A percentile compares a stretch with the other conserved stretches of the same genome.
phyloP scores from a whole-genome alignment of 2,329 filamentous ascomycete species.

The Tolypocladium guangdongense region DNA sequence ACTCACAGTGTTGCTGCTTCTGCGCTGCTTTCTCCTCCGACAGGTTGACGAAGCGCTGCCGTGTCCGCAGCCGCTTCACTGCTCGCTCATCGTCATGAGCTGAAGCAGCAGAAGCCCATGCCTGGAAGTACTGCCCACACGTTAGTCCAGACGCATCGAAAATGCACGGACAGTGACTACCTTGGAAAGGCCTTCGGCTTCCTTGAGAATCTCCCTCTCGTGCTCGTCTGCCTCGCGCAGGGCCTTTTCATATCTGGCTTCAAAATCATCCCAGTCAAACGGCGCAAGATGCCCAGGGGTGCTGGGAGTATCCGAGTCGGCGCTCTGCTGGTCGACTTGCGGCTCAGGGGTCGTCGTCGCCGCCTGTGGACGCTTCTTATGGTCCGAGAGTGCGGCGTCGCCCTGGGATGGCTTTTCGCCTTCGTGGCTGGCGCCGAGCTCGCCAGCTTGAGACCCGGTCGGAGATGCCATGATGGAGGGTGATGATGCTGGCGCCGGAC shows the following conservation, averaged over 20 bases:
- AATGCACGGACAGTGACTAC: slow-evolving; percentile 24
- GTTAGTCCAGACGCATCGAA: neutral
- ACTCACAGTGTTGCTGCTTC: slow-evolving; percentile 72
- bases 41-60: slow-evolving; percentile 63
- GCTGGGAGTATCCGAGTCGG: slow-evolving; percentile 28
- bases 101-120: slow-evolving; percentile 66
- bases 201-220: slow-evolving; percentile 54
- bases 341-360: slow-evolving; percentile 27
- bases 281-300: slow-evolving; percentile 40
- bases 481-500: neutral
- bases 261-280: slow-evolving; percentile 72
- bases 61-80: slow-evolving; percentile 69
- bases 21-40: slow-evolving; percentile 60
- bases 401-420: slow-evolving; percentile 5
- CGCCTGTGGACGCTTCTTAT: slow-evolving; percentile 9
- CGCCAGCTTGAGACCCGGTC: slow-evolving; percentile 2
- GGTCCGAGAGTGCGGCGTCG: slow-evolving; percentile 11
- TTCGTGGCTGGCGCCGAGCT: slow-evolving; percentile 3
- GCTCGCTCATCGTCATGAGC: slow-evolving; percentile 67
- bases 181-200: slow-evolving; percentile 57
- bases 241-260: slow-evolving; percentile 55
- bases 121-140: slow-evolving; percentile 55
- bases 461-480: slow-evolving; percentile 7
- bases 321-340: slow-evolving; percentile 19
- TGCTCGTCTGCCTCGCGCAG: slow-evolving; percentile 50